Base-by-base conservation (phyloP, 306 rosid species). In the Malus sylvestris region DNA sequence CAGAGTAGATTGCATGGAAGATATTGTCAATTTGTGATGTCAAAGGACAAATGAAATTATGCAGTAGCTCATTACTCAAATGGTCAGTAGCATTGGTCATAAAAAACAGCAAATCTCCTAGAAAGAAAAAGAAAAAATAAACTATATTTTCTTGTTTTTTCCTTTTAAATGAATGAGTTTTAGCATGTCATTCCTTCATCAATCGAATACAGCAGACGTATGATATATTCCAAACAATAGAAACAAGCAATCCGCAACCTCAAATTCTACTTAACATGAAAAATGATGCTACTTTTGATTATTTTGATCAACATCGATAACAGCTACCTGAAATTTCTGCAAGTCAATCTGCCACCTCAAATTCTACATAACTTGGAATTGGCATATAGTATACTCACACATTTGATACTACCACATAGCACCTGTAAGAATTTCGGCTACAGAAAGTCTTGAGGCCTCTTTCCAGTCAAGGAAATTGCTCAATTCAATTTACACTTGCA, bases 1-100 rank as follows among this genome's bases (percentile, higher is more conserved):
- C 85, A 77, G 45, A 68, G 59, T 66, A 69, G 66, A 68, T 3
- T 16, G 22, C 9, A 19, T 22, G 33, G 57, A 66, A 73, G 45
- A 52, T 32, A 40, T 23, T 15, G 23, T 42, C 40, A 13, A 13
- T 8, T 10, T 18, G 19, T 33, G 15, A 33, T 4, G 6, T 9
- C 46, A 33, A 18, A 10, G 15, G 70, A 35, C 44, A 18, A 30
- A 30, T 15, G 35, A 8, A 63, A 63, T 40, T 8, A 63, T 16
- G 8, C 29, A 70, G 57, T 70, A 57, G 62, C 62, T 15, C 55
- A 46, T 25, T 15, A 68, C 22, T 68, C 18, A 10, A 18, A 68
- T 12, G 38, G 8, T 70, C 44, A 29, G 8, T 10, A 29, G 27
- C 27, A 27, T 30, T 51, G 27, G 18, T 27, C 4, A 15, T 10